Evolutionary conservation across 2,329 filamentous ascomycete genomes (phyloP).

Genomic region (Emergomyces orientalis): DNA sequence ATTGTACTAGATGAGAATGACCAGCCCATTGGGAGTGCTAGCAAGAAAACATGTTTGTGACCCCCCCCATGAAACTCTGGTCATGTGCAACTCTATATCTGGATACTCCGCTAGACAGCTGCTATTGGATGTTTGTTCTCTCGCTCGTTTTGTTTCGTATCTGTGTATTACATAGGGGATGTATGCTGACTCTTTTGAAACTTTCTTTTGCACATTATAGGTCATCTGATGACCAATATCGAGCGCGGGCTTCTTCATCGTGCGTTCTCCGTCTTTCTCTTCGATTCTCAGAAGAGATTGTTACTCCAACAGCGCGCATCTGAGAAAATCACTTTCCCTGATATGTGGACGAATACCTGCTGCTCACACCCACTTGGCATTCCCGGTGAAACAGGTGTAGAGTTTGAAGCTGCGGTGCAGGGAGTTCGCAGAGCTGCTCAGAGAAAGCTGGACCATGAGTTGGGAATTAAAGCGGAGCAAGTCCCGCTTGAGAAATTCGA

Average conservation of each 20-base stretch:
- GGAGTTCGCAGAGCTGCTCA: conserved; percentile 88
- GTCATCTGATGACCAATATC: conserved; percentile 98
- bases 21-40: conserved; percentile 84
- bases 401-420: conserved; percentile 66
- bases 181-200: conserved; percentile 5
- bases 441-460: conserved; percentile 87
- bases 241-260: conserved; percentile 91
- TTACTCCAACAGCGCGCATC: conserved; percentile 89
- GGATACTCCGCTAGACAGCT: neutral
- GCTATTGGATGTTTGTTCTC: neutral
- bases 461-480: conserved; percentile 81
- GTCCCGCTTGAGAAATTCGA: conserved; percentile 86
- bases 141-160: neutral
- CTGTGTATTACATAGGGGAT: neutral
- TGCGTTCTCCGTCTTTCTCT: conserved; percentile 96
- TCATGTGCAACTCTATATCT: neutral
- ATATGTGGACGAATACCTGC: conserved; percentile 99
- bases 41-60: conserved; percentile 88
- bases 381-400: conserved; percentile 79
- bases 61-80: neutral
- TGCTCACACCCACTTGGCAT: conserved; percentile 94
- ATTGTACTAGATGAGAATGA: conserved; percentile 93
- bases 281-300: conserved; percentile 84
- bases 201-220: conserved; percentile 38
- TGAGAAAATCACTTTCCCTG: conserved; percentile 98